These are phyloP conservation scores for Phytophthora sp. DNA, from an alignment of 352 stramenopile species.

Conservation along the genomic window DNA sequence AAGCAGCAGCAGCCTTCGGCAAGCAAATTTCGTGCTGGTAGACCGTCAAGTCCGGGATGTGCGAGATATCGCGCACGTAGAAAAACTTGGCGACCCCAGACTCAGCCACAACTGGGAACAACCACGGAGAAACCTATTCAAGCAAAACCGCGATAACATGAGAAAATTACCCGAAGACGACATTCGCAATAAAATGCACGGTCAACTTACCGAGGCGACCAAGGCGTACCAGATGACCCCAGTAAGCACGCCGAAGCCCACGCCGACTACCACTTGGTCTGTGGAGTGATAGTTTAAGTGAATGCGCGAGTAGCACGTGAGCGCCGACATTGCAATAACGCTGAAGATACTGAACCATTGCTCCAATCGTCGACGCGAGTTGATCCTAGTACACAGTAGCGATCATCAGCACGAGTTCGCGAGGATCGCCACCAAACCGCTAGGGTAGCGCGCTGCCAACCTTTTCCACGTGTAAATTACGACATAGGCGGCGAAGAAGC, in stretches of 20 bases:
- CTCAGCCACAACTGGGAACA: slow-evolving; percentile 67
- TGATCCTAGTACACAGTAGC: slow-evolving; percentile 41
- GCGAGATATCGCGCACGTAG: slow-evolving; percentile 78
- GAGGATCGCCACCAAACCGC: background rate
- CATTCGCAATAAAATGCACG: background rate
- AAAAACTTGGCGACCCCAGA: slow-evolving; percentile 59
- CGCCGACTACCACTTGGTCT: slow-evolving; percentile 73
- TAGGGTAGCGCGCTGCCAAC: slow-evolving; percentile 25
- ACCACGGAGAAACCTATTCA: slow-evolving; percentile 46
- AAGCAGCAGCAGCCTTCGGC: slow-evolving; percentile 13
- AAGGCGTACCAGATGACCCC: slow-evolving; percentile 65
- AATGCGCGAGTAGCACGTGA: slow-evolving; percentile 79
- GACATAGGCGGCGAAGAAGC: slow-evolving; percentile 78
- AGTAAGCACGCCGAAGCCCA: slow-evolving; percentile 45
- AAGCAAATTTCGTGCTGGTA: slow-evolving; percentile 73
- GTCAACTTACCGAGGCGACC: slow-evolving; percentile 29
- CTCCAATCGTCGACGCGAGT: slow-evolving; percentile 56
- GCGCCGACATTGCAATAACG: slow-evolving; percentile 41
- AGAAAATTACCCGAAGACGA: background rate
- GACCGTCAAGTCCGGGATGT: slow-evolving; percentile 83
- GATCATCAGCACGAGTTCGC: background rate
- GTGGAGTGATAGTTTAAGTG: slow-evolving; percentile 81
- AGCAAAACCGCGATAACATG: background rate
- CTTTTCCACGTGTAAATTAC: slow-evolving; percentile 73
- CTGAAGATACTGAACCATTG: slow-evolving; percentile 67